Conservation (phyloP, 75 land plant species). For the Cryptomeria japonica region DNA sequence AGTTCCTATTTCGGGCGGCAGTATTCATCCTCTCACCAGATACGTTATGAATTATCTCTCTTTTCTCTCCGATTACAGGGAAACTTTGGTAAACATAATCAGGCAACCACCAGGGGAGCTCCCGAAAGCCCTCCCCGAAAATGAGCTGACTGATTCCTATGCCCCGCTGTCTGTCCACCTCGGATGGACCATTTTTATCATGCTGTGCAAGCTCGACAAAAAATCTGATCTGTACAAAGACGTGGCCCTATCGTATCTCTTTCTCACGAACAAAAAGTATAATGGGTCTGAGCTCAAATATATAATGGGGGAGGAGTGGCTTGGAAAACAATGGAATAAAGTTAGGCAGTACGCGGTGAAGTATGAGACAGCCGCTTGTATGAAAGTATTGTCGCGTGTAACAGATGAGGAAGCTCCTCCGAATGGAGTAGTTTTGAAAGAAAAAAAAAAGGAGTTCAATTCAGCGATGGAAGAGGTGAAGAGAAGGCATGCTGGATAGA, state of each 20-base stretch:
- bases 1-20: constrained; percentile 55
- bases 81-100: constrained; percentile 41
- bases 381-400: constrained; percentile 30
- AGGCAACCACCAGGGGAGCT: constrained; percentile 25
- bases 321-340: background rate
- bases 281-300: constrained; percentile 31
- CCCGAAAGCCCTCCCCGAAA: background rate
- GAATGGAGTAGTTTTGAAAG: constrained; percentile 59
- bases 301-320: constrained; percentile 26
- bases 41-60: constrained; percentile 70
- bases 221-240: constrained; percentile 60
- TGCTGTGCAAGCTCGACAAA: constrained; percentile 58
- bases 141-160: background rate
- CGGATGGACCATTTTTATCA: constrained; percentile 58
- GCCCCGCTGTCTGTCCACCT: constrained; percentile 33
- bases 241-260: constrained; percentile 38
- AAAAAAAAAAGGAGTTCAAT: constrained; percentile 75
- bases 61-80: constrained; percentile 48
- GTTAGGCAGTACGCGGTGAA: constrained; percentile 15
- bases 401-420: constrained; percentile 68
- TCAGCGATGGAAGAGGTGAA: constrained; percentile 70
- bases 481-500: constrained; percentile 7
- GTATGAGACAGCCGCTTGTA: constrained; percentile 26
- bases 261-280: constrained; percentile 66
- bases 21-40: constrained; percentile 64